Conservation (phyloP, 2,329 filamentous ascomycete genomes). For the Fusarium nurragi region DNA sequence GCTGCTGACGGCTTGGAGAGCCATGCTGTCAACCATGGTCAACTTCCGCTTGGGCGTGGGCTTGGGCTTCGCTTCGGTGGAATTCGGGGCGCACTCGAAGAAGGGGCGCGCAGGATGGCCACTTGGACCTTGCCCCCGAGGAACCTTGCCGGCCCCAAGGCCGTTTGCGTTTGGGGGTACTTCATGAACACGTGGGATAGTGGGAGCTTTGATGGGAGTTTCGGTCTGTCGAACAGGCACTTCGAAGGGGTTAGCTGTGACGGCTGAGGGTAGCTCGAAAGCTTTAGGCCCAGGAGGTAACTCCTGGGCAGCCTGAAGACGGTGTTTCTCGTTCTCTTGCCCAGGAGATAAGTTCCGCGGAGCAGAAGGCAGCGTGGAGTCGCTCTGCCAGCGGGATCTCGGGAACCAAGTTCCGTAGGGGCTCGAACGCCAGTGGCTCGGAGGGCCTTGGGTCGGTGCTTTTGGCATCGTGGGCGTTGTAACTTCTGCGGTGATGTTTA, state of each 20-base stretch:
- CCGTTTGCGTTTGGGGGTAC: neutral
- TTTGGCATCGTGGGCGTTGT: neutral
- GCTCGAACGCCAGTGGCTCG: neutral
- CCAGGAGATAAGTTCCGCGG: too few relatives aligned
- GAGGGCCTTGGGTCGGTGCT: neutral
- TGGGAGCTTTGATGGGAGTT: neutral
- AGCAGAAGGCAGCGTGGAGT: neutral
- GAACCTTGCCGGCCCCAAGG: neutral
- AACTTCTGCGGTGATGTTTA: too few relatives aligned
- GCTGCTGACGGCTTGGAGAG: neutral
- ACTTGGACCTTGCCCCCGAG: neutral
- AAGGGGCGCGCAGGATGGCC: neutral
- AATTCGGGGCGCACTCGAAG: neutral
- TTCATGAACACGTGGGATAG: neutral
- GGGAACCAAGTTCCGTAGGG: neutral
- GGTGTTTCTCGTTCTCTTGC: neutral
- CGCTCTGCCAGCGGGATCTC: neutral
- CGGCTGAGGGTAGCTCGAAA: neutral
- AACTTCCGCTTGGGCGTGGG: neutral
- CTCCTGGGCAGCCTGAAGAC: neutral
- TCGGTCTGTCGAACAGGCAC: neutral
- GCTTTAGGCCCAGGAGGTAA: neutral
- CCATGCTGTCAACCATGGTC: slow-evolving; percentile 16
- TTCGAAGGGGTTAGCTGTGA: neutral
- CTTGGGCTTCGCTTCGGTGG: neutral